phyloP scores from a whole-genome alignment of 2,329 filamentous ascomycete genomes.

The Cladophialophora chaetospira region DNA sequence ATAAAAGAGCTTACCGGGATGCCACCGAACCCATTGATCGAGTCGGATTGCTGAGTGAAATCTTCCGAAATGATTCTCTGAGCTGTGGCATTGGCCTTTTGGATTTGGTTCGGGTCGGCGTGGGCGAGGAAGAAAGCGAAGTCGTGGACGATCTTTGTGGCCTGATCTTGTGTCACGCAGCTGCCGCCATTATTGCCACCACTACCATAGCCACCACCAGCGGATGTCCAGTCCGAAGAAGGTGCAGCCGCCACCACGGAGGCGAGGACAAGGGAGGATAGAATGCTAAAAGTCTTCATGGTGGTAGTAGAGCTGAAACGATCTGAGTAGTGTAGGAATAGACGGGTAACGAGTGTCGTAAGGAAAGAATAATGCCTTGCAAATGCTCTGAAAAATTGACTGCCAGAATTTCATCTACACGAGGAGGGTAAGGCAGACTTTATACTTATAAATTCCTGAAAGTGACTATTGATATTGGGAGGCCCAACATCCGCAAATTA shows the following conservation, averaged over 20 bases:
- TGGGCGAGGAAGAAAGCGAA: conserved; percentile 12
- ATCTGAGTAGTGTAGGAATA: neutral
- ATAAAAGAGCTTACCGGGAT: neutral
- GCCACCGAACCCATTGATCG: conserved; percentile 11
- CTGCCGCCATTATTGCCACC: neutral
- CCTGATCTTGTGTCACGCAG: conserved; percentile 3
- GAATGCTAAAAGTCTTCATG: conserved; percentile 6
- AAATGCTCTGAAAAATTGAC: neutral
- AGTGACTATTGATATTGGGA: no score
- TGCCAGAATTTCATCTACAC: neutral
- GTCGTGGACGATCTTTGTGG: conserved; percentile 9
- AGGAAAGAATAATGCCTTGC: neutral
- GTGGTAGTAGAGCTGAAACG: neutral
- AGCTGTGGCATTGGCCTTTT: conserved; percentile 8
- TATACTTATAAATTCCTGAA: no score
- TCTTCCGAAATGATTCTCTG: conserved; percentile 6
- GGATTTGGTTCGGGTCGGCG: conserved; percentile 3
- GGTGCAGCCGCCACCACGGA: conserved; percentile 3
- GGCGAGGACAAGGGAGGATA: conserved; percentile 1
- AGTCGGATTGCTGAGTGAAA: conserved; percentile 13
- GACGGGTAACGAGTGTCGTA: conserved; percentile 6
- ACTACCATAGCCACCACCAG: neutral
- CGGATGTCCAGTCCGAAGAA: conserved; percentile 1
- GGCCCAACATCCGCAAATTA: no score
- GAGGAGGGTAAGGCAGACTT: neutral